These are phyloP conservation scores for Aspergillus ellipticus DNA, from an alignment of 495 filamentous ascomycete genomes.

Conservation along the genomic window DNA sequence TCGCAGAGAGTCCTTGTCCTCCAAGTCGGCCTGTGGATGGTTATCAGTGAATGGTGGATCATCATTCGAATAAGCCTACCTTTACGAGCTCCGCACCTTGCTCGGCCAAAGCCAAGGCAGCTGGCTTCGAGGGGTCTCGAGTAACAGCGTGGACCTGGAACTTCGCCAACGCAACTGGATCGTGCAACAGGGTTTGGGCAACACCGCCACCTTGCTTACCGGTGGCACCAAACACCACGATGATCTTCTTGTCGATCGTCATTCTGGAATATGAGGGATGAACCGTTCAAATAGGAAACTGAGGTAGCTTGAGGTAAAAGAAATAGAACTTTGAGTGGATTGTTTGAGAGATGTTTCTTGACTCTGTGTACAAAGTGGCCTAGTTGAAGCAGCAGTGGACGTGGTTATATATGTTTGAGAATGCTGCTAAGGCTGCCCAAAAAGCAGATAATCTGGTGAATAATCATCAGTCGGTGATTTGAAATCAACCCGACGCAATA, in stretches of 20 bases:
- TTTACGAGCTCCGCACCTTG: slow-evolving; percentile 2
- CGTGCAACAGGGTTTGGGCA: not conserved
- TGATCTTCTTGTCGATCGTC: not conserved
- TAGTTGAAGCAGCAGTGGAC: too few species aligned
- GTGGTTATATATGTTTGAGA: too few species aligned
- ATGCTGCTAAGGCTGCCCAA: too few species aligned
- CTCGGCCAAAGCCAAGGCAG: not conserved
- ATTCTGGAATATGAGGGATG: not conserved
- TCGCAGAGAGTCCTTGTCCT: not conserved
- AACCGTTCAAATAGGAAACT: too few species aligned
- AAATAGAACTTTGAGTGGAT: not conserved
- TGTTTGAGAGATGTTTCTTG: not conserved
- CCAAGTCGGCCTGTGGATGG: not conserved
- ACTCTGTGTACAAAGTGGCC: too few species aligned
- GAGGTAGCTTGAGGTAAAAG: too few species aligned
- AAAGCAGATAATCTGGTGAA: too few species aligned
- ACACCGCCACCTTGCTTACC: slow-evolving; percentile 2
- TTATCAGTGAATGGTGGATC: not conserved
- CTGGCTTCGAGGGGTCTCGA: slow-evolving; percentile 2
- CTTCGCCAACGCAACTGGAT: not conserved
- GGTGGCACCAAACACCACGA: slow-evolving; percentile 7
- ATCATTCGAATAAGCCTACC: not conserved
- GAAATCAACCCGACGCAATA: not conserved
- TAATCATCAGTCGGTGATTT: not conserved
- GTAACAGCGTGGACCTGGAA: slow-evolving; percentile 1